Percentiles rank a stretch among this genome's conserved stretches.
phyloP scores from a whole-genome alignment of 176 grass and related monocot genomes.

The Ampelocalamus luodianensis region DNA sequence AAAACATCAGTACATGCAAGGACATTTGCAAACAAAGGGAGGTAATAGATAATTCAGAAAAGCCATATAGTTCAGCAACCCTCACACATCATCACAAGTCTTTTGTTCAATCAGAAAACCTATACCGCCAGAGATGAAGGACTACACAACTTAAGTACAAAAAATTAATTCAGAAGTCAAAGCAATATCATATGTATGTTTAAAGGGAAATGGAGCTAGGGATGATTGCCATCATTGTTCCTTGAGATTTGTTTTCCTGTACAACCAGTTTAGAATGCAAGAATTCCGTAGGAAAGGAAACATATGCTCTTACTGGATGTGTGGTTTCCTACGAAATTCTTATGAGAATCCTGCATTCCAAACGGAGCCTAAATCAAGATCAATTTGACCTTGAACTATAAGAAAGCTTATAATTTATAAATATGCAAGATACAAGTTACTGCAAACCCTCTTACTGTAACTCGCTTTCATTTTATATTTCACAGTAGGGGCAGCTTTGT shows the following conservation, averaged over 20 bases:
- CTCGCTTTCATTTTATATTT: background rate
- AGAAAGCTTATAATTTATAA: background rate
- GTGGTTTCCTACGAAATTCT: background rate
- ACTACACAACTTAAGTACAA: background rate
- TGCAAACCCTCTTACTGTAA: slow-evolving; percentile 7
- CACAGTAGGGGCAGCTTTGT: background rate
- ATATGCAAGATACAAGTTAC: background rate
- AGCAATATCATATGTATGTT: background rate
- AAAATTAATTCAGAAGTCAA: background rate
- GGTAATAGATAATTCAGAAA: slow-evolving; percentile 26
- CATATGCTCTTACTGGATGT: background rate
- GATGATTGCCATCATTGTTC: slow-evolving; percentile 21
- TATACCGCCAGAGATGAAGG: background rate
- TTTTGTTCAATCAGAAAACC: slow-evolving; percentile 20
- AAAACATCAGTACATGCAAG: slow-evolving; percentile 17
- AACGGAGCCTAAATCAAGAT: background rate
- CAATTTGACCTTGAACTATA: slow-evolving; percentile 5
- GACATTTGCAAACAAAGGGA: slow-evolving; percentile 1
- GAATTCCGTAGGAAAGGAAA: background rate
- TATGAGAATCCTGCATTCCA: background rate
- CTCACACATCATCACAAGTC: background rate
- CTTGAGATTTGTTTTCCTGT: slow-evolving; percentile 5
- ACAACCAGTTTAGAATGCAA: background rate
- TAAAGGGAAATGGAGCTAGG: background rate
- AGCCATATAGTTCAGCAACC: background rate